Percentiles rank a stretch among this genome's conserved stretches.
These are phyloP conservation scores for Sedum album DNA, from an alignment of 164 flowering plant genomes.

Conservation along the genomic window DNA sequence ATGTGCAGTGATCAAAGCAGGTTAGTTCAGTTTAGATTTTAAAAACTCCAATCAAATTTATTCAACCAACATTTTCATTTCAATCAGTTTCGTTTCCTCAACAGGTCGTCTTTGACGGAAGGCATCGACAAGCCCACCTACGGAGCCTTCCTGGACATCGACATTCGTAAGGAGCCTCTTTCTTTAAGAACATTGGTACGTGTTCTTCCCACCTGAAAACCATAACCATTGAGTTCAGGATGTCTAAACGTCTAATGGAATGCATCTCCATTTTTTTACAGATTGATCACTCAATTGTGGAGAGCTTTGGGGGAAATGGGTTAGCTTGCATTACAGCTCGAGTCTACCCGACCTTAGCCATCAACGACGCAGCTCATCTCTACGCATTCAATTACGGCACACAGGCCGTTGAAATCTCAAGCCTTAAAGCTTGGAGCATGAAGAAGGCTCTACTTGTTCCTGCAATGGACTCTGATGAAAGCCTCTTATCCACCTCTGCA, in stretches of 20 bases:
- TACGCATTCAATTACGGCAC: slow-evolving; percentile 19
- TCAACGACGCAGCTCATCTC: slow-evolving; percentile 20
- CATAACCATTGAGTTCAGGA: neutral
- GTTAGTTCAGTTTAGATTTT: slow-evolving; percentile 17
- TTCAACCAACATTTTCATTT: neutral
- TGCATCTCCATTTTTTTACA: slow-evolving; percentile 8
- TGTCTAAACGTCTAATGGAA: neutral
- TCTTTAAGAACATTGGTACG: neutral
- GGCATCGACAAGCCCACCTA: neutral
- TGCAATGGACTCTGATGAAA: neutral
- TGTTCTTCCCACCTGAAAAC: slow-evolving; percentile 17
- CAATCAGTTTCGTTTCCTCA: neutral
- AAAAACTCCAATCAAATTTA: too few relatives aligned
- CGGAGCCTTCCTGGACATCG: neutral
- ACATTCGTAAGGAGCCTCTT: neutral
- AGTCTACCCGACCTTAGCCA: slow-evolving; percentile 35
- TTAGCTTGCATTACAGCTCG: slow-evolving; percentile 39
- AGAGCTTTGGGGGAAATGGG: slow-evolving; percentile 43
- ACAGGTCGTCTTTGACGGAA: neutral
- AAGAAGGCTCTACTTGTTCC: slow-evolving; percentile 7
- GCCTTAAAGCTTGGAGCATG: slow-evolving; percentile 44
- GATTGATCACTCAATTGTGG: slow-evolving; percentile 48
- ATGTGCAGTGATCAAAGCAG: slow-evolving; percentile 72
- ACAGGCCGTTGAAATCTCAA: slow-evolving; percentile 20
- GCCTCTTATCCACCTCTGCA: neutral